Evolutionary conservation across 2,329 filamentous ascomycete species (phyloP), one percentile per base, ranked within the genome.

Genomic region (Pseudomassariella vexata): DNA sequence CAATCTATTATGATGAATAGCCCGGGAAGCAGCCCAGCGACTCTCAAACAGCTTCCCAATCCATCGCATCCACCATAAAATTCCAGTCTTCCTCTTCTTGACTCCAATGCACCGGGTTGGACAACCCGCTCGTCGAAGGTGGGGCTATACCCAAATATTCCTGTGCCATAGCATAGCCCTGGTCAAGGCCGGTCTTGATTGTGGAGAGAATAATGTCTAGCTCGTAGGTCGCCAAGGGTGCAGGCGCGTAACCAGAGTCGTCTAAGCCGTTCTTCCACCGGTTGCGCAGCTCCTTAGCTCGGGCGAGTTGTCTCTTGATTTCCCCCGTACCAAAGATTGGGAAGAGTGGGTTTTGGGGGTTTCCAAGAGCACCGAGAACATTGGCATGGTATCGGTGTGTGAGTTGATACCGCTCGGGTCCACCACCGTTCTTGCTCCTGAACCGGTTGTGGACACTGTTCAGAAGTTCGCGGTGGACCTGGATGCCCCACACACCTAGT

Each of bases 251-350:
- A 4, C 26, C 21, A 9, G 27, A 15, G 20, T 35, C 29, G 5
- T 30, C 24, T 6, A 14, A 10, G 11, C 20, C 30, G 33, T 79
- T 73, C 57, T 86, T 86, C 82, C 82, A 86, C 8, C 75, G 64
- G 43, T 86, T 86, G 2, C 82, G 64, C 35, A 84, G 66, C 41
- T 83, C 79, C 50, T 86, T 86, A 1, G 82, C 82, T 33, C 73
- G 62, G 31, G 66, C 66, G 4, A 87, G 62, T 32, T 80, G 73
- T n/a, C 62, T 58, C 9, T 68, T 63, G 5, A 79, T 74, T 3
- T 70, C 63, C 0, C 71, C 71, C 1, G 31, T 48, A 1, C 80
- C 80, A 2, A 86, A 55, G 0, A 70, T 64, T 0, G 40, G 47
- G 28, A 76, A 62, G 0, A 86, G 59, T 1, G 79, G 79, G 25